Percentiles rank a stretch among this genome's conserved stretches.
Conservation (phyloP, 495 filamentous ascomycete genomes). For the Cercophora scortea region DNA sequence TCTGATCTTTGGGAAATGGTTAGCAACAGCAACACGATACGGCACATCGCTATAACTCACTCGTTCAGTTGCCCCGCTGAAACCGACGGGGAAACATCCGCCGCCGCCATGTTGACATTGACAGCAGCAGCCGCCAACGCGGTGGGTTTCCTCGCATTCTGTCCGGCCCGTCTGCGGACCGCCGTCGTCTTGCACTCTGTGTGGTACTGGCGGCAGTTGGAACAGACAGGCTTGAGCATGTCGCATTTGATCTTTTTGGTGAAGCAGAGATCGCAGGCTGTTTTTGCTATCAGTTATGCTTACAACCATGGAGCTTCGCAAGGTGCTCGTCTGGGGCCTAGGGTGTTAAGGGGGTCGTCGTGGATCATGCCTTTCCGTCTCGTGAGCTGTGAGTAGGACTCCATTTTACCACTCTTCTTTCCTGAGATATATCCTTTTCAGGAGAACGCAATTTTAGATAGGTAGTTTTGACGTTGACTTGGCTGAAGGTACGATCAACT, state of each 20-base stretch:
- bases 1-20: neutral
- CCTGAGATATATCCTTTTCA: no score
- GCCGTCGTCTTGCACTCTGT: constrained; percentile 21
- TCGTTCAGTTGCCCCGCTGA: neutral
- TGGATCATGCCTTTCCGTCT: neutral
- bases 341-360: neutral
- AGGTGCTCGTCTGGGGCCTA: neutral
- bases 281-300: no score
- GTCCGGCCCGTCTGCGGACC: constrained; percentile 5
- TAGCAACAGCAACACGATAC: no score
- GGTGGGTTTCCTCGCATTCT: neutral
- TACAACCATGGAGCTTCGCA: no score
- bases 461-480: no score
- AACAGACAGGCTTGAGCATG: constrained; percentile 24
- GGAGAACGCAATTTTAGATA: no score
- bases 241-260: constrained; percentile 30
- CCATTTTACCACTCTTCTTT: neutral
- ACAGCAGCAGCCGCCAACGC: no score
- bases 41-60: neutral
- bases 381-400: neutral
- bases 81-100: no score
- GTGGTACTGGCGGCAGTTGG: constrained; percentile 25
- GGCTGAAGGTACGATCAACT: no score
- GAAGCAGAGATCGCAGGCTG: constrained; percentile 25
- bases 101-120: neutral